Percentiles rank a stretch among this genome's conserved stretches.
Conservation (phyloP, 2,329 filamentous ascomycete species). For the Sodiomyces alkalinus region DNA sequence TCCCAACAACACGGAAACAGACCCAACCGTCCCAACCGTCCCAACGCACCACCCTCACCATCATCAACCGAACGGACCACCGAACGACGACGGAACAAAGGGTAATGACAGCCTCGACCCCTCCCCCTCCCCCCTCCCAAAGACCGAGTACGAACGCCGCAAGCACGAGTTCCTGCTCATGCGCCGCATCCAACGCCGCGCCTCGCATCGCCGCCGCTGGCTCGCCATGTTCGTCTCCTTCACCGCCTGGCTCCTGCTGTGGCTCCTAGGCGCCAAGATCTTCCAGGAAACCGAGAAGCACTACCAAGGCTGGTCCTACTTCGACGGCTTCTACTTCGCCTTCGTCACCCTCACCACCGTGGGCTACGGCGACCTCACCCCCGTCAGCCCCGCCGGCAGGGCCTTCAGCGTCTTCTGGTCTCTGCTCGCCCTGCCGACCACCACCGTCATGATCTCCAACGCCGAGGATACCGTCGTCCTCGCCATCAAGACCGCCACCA, state of each 20-base stretch:
- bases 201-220: slow-evolving; percentile 56
- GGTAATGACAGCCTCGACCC: no score
- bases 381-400: slow-evolving; percentile 61
- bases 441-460: slow-evolving; percentile 74
- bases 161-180: slow-evolving; percentile 64
- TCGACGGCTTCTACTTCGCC: slow-evolving; percentile 70
- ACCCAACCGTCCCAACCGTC: no score
- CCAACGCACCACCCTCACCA: slow-evolving; percentile 3
- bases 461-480: slow-evolving; percentile 74
- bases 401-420: slow-evolving; percentile 93
- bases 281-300: slow-evolving; percentile 41
- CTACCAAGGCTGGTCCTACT: slow-evolving; percentile 57
- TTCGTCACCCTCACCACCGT: slow-evolving; percentile 69
- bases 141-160: slow-evolving; percentile 40
- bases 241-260: slow-evolving; percentile 55
- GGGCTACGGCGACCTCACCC: slow-evolving; percentile 70
- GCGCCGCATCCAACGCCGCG: slow-evolving; percentile 59
- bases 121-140: slow-evolving; percentile 1
- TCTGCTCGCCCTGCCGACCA: slow-evolving; percentile 69
- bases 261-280: slow-evolving; percentile 65
- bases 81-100: slow-evolving; percentile 3
- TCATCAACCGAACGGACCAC: no score
- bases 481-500: slow-evolving; percentile 36
- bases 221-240: slow-evolving; percentile 54
- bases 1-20: background rate